A percentile compares a stretch with the other conserved stretches of the same genome.
These are phyloP conservation scores for Pyrenophora tritici-repentis DNA, from an alignment of 2,329 filamentous ascomycete genomes.

Conservation along the genomic window DNA sequence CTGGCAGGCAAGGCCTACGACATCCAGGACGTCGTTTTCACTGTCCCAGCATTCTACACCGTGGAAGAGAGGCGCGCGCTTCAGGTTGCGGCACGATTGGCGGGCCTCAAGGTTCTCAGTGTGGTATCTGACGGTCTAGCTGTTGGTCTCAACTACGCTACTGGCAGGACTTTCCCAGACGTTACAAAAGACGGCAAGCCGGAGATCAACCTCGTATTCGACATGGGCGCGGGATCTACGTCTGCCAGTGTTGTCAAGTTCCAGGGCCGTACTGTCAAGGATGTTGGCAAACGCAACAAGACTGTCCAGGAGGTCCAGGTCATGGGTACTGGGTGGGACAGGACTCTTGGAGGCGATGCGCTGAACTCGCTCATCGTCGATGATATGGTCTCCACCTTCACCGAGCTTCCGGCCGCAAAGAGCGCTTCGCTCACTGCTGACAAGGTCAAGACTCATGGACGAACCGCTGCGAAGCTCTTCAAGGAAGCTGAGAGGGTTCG, in stretches of 20 bases:
- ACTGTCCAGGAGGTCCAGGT: constrained; percentile 95
- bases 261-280: constrained; percentile 87
- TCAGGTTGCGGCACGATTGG: constrained; percentile 81
- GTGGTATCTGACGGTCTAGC: constrained; percentile 89
- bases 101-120: constrained; percentile 82
- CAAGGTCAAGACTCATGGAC: constrained; percentile 74
- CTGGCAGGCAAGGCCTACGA: constrained; percentile 75
- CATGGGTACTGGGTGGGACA: constrained; percentile 85
- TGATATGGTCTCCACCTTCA: constrained; percentile 82
- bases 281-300: constrained; percentile 92
- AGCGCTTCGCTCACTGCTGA: constrained; percentile 66
- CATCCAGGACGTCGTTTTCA: constrained; percentile 84
- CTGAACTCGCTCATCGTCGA: constrained; percentile 87
- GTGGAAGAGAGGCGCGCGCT: constrained; percentile 87
- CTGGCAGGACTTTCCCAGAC: constrained; percentile 83
- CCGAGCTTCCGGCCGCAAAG: constrained; percentile 67
- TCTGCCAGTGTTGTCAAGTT: constrained; percentile 90
- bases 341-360: constrained; percentile 84
- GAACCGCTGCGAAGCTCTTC: constrained; percentile 85
- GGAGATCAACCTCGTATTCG: constrained; percentile 91
- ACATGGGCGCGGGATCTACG: constrained; percentile 96
- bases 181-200: constrained; percentile 81
- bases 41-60: constrained; percentile 88
- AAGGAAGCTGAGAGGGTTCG: constrained; percentile 88
- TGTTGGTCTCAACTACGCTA: constrained; percentile 94